Conservation (phyloP, 805 yeast species). For the Candida alai region DNA sequence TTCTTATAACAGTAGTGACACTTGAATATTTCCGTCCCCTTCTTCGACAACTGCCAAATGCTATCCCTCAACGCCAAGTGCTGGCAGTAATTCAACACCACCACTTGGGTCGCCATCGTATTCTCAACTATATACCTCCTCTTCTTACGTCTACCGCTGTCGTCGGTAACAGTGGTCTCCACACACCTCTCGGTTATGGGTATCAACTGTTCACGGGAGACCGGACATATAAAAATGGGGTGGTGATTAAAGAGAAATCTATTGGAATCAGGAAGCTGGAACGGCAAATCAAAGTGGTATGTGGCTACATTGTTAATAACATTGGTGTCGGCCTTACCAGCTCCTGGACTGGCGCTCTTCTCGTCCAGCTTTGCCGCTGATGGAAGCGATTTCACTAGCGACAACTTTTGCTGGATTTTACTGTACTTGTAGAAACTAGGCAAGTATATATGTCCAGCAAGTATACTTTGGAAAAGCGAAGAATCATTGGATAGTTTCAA, state of each 20-base stretch:
- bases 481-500: constrained; percentile 37
- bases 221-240: constrained; percentile 45
- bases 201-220: constrained; percentile 39
- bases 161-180: constrained; percentile 7
- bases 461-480: constrained; percentile 35
- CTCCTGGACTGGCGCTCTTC: background rate
- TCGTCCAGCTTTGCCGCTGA: constrained; percentile 1
- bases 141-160: background rate
- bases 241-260: constrained; percentile 38
- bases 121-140: constrained; percentile 9
- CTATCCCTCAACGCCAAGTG: constrained; percentile 42
- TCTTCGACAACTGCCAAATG: constrained; percentile 36
- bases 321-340: background rate
- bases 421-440: constrained; percentile 42
- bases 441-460: constrained; percentile 38
- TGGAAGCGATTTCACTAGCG: constrained; percentile 9
- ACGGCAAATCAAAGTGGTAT: constrained; percentile 33
- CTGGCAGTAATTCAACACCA: constrained; percentile 37
- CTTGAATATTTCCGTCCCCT: constrained; percentile 37
- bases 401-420: constrained; percentile 30
- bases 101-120: constrained; percentile 31
- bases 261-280: constrained; percentile 38
- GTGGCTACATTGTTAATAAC: constrained; percentile 16
- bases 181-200: constrained; percentile 24
- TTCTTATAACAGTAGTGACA: constrained; percentile 45